Base-by-base conservation (phyloP, 495 filamentous ascomycete species). In the Parmelia sp. region DNA sequence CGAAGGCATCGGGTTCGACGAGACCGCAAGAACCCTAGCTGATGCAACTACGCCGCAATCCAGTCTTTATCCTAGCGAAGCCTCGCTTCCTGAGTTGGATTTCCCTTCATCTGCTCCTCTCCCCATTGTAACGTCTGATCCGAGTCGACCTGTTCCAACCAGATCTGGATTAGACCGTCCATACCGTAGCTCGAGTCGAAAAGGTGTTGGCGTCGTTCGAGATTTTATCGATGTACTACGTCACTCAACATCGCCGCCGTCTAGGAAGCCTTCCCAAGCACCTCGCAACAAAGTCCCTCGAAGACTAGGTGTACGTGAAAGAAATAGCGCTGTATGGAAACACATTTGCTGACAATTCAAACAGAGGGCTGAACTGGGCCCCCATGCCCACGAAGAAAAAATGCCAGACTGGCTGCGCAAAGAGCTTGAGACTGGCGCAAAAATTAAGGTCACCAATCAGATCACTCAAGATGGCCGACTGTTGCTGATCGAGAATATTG, bases 351-450 rank as follows among this genome's bases (percentile, higher is more conserved):
- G 63, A 77, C 66, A 74, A 74, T 71, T 71, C 64, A 63, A 75
- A 19, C 63, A 83, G 81, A 80, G 77, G 74, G 76, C 68, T 14
- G 90, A 97, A 69, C 80, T 98, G 42, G 94, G 94, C 1, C 90
- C 88, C 17, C 85, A 94, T 77, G 90, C 91, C 10, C 83, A 90
- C 71, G 94, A 98, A 73, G 86, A 88, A 44, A 82, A 84, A 65
- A 98, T 98, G 94, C 94, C 94, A 1, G 77, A 77, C 14, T 89
- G 88, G 86, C 83, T 98, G 11, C 80, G 82, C 14, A 79, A 80
- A 27, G 76, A 89, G 70, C 81, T 97, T 6, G 82, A 88, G 67
- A 82, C 78, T 49, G 85, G 86, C 33, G 84, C 84, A 21, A 82
- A 81, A 61, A 76, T 83, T 33, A 82, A 80, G 39, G 76, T 78